phyloP scores from a whole-genome alignment of 2,329 filamentous ascomycete genomes.

The Elsinoe perseae region DNA sequence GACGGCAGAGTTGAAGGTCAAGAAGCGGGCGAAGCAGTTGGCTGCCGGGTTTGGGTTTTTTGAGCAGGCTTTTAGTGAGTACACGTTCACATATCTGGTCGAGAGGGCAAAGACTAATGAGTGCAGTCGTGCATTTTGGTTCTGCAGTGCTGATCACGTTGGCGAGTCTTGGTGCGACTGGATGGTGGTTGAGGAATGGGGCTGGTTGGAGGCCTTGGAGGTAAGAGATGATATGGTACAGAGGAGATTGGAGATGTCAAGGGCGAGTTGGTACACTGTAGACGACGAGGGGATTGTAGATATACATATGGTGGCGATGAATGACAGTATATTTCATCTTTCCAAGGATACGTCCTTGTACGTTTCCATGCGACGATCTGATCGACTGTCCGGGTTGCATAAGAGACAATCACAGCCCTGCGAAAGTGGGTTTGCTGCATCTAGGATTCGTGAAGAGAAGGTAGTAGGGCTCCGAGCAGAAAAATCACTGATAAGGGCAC shows the following conservation, averaged over 20 bases:
- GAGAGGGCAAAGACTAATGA: neutral
- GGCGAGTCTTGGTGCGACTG: neutral
- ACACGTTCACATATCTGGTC: neutral
- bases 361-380: too few species aligned
- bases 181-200: conserved; percentile 11
- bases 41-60: conserved; percentile 33
- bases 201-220: conserved; percentile 10
- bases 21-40: conserved; percentile 28
- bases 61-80: conserved; percentile 27
- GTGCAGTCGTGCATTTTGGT: conserved; percentile 9
- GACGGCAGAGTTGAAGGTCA: conserved; percentile 22
- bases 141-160: neutral
- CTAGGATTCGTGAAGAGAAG: too few species aligned
- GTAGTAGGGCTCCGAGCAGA: too few species aligned
- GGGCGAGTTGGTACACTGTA: neutral
- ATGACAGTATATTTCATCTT: too few species aligned
- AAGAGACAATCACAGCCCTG: too few species aligned
- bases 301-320: neutral
- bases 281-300: neutral
- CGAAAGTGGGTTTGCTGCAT: too few species aligned
- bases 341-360: too few species aligned
- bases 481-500: too few species aligned
- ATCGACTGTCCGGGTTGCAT: too few species aligned
- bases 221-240: neutral
- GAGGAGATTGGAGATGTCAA: neutral